Evolutionary conservation across 2,329 filamentous ascomycete species (phyloP), one percentile per base, ranked within the genome.

Genomic region (Lachnellula arida): DNA sequence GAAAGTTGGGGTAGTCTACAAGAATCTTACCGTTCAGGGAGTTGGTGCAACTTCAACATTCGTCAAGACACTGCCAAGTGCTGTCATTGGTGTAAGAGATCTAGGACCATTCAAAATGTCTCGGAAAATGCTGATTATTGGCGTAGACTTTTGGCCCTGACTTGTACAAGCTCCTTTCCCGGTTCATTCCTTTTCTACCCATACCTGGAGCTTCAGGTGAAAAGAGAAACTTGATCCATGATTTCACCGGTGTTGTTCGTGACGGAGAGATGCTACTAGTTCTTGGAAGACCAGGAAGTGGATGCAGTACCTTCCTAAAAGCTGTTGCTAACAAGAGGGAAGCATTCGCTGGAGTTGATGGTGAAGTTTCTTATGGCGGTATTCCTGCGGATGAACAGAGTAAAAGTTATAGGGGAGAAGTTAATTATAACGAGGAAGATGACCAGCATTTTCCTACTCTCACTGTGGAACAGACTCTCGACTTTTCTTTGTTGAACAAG

Each of bases 351-450:
- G 77, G 74, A 2, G 86, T 92, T 5, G 76, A 81, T 4, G 89
- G 89, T 22, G 81, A 89, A 1, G 81, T 92, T 4, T 80, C 77
- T 2, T 92, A 92, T 63, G 87, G 87, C 42, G 87, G 86, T 14
- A 85, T 91, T 15, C 73, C 85, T 1, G 85, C 88, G 0, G 75
- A 81, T 28, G 83, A 87, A 63, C 86, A 89, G 65, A 78, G 81
- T 65, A 84, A 85, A 66, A 76, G 80, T 59, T 91, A 87, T 70
- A 60, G 60, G 46, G 88, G 88, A 37, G 88, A 92, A 68, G 87
- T 90, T 66, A 86, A 85, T 63, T 92, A 91, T 70, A 91, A 89
- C 63, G 82, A 81, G 15, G 88, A 93, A 69, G 88, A 91, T 62
- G 88, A 91, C 65, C 78, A 82, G 17, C 89, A 93, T 68, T 85